Percentiles rank a stretch among this genome's conserved stretches.
Conservation (phyloP, 2,329 filamentous ascomycete species). For the Diplodia mutila region DNA sequence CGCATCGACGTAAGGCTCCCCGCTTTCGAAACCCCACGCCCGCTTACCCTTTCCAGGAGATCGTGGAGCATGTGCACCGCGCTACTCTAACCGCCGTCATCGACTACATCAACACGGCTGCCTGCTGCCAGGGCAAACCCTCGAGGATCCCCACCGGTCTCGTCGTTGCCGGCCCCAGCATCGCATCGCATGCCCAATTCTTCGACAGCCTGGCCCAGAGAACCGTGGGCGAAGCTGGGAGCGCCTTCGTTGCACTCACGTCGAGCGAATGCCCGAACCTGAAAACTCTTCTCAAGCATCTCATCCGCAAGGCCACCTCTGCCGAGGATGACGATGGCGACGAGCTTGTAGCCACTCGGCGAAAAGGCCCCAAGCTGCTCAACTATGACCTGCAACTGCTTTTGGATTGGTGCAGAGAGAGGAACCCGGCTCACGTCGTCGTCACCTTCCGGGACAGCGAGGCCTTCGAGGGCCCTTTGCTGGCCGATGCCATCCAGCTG, state of each 20-base stretch:
- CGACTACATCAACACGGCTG: constrained; percentile 43
- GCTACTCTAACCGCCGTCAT: constrained; percentile 44
- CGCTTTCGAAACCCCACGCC: not conserved
- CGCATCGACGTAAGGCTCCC: constrained; percentile 61
- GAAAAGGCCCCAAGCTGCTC: constrained; percentile 67
- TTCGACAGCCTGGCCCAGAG: constrained; percentile 56
- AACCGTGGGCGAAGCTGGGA: constrained; percentile 33
- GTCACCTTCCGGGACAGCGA: constrained; percentile 81
- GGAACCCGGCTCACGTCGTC: constrained; percentile 63
- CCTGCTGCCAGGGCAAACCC: constrained; percentile 30
- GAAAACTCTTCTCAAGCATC: constrained; percentile 71
- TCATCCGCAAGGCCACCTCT: constrained; percentile 68
- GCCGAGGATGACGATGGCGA: constrained; percentile 60
- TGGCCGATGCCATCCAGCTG: constrained; percentile 71
- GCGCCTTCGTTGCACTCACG: constrained; percentile 67
- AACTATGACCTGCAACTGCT: constrained; percentile 80
- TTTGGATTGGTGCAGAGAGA: constrained; percentile 60
- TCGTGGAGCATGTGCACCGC: constrained; percentile 46
- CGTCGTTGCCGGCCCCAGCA: constrained; percentile 77
- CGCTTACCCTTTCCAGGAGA: constrained; percentile 32
- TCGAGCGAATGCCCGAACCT: constrained; percentile 74
- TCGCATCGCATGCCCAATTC: constrained; percentile 74
- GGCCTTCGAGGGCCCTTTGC: constrained; percentile 73
- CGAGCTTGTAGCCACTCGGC: constrained; percentile 33
- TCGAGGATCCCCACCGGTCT: constrained; percentile 69